Base-by-base conservation (phyloP, 2,329 filamentous ascomycete genomes). In the Claviceps pazoutovae region DNA sequence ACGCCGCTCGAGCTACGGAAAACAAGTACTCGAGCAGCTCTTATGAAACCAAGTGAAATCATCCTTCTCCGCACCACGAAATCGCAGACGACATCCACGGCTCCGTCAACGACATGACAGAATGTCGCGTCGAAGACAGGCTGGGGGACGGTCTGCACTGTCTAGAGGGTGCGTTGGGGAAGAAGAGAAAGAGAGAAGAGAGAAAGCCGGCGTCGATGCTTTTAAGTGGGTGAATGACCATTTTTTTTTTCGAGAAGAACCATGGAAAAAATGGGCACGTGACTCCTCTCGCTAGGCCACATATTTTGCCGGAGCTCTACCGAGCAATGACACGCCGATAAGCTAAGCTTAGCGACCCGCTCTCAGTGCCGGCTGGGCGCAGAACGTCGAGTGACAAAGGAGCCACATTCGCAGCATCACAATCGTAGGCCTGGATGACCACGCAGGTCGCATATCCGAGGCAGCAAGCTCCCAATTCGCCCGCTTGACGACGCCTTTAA, bases 71-170 rank as follows among this genome's bases (percentile, higher is more conserved):
- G 74, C 77, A 65, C 66, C 71, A 56, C 77, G 68, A 74, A 78
- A 82, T 76, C 76, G 77, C 76, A 71, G 68, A 62, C 69, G 70
- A 53, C 78, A 83, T 76, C 82, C 83, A 86, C 68, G 70, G 71
- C 71, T 62, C 71, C 71, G 74, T 74, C 66, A 23, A 48, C 21
- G 34, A 58, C 63, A 74, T 72, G 72, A 75, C 85, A 89, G 80
- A 86, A 90, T 76, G 84, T 72, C 75, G 73, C 68, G 70, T 73
- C 67, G 41, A 68, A 73, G 68, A 73, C 74, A 73, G 70, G 68
- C 67, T 72, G 69, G 68, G 73, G 77, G 75, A 81, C 83, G 83
- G 76, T 76, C 79, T 84, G 86, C 80, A 90, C 86, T 91, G 86
- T 91, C 87, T 90, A 73, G 74, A 78, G 82, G 83, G 76, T 78